Base-by-base conservation (phyloP, 2,329 filamentous ascomycete genomes). In the Volutella citrinella region DNA sequence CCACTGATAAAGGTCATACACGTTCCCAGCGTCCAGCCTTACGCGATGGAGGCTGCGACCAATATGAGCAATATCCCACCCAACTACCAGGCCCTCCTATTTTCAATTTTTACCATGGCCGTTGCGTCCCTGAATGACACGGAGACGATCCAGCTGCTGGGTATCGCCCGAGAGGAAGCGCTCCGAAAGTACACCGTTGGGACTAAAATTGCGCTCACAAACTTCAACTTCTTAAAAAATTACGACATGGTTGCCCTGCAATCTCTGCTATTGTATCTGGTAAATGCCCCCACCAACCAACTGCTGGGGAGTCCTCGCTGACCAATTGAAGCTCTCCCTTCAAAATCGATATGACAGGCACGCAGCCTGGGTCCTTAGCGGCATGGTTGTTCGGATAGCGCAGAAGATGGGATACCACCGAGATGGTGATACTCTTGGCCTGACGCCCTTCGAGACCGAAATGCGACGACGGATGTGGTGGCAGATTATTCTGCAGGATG, bases 1-100 rank as follows among this genome's bases (percentile, higher is more conserved):
- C 84, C 85, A 0, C 57, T 88, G 27, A 77, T 79, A 46, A 90
- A 89, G 54, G 63, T 78, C 27, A 78, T 87, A 16, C 86, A 91
- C 53, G 74, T 82, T 3, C 84, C 85, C 1, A 80, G 80, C 0
- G 59, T 87, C 5, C 80, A 88, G 49, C 72, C 74, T 3, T 72
- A 75, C 27, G 65, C 89, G 7, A 70, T 84, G 22, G 75, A 84
- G 38, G 80, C 81, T 3, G 74, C 72, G 2, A 69, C 69, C 12
- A 71, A 77, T 40, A 63, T 81, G 14, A 61, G 65, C 10, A 69
- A 66, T 25, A 59, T 87, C 3, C 71, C 72, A 0, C 68, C 74
- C 24, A 76, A 76, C 34, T 60, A 78, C 16, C 78, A 84, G 55
- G 76, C 80, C 0, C 64, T 83, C 5, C 56, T 83, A 32, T 82